Evolutionary conservation across 2,329 filamentous ascomycete genomes (phyloP), one percentile per base, ranked within the genome.

Genomic region (Monilinia vaccinii-corymbosi): DNA sequence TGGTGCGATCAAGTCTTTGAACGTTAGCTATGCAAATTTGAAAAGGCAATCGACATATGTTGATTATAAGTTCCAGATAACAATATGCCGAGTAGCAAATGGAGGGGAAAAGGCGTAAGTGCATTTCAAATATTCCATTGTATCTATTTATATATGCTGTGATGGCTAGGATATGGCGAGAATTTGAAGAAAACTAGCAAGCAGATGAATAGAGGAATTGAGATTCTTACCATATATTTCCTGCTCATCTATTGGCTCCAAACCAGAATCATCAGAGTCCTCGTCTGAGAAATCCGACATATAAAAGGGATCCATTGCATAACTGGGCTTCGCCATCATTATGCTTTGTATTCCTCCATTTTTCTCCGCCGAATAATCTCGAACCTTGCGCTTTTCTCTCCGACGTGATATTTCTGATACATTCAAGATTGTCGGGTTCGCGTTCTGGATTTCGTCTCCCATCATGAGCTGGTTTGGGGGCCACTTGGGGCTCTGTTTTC

Each of bases 231-330:
- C 91, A 72, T 93, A 99, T 46, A 99, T 93, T 75, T 99, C 94
- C 74, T 97, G 94, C 73, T 95, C 90, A 71, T 99, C 94, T 67
- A 99, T 96, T 60, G 89, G 88, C 68, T 97, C 92, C 40, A 85
- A 79, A 1, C 78, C 77, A 52, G 84, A 80, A 61, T 86, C 83
- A 61, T 85, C 82, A 4, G 70, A 70, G 45, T 72, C 53, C 13
- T 53, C 69, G 52, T 71, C 69, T 44, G 69, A 70, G 51, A 66
- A 66, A 45, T 71, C 71, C 49, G 68, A 70, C 58, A 68, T 60
- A 56, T 71, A 71, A 59, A 72, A 73, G 18, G 72, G 73, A 62
- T 74, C 71, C 51, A 67, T 58, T 5, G 64, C 60, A 60, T 71
- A 72, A 51, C 62, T 64, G 28, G 71, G 68, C 44, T 65, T 67